Evolutionary conservation across 352 stramenopile species (phyloP).

Genomic region (Phytopythium chamaehyphon): DNA sequence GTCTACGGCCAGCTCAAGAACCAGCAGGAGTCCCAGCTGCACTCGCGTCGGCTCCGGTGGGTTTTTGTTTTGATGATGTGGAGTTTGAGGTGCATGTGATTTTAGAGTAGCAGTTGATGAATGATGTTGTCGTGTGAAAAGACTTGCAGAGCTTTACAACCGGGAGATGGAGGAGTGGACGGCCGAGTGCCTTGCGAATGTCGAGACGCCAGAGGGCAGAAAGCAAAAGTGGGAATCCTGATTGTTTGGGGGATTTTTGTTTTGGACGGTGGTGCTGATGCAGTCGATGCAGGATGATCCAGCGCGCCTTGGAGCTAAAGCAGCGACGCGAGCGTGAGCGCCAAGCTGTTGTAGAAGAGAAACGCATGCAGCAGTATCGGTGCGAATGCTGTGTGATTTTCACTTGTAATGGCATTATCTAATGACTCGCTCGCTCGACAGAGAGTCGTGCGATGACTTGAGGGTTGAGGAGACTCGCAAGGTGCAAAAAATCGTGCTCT

Average conservation of each 20-base stretch:
- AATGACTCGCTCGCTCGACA: constrained; percentile 7
- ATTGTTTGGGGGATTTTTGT: too few species aligned
- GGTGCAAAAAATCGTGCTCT: constrained; percentile 48
- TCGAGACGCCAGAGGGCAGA: constrained; percentile 74
- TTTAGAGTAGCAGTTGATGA: not conserved
- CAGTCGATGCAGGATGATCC: constrained; percentile 51
- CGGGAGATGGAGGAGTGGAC: constrained; percentile 75
- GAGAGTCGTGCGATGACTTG: constrained; percentile 64
- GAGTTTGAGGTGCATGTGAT: not conserved
- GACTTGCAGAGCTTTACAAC: constrained; percentile 71
- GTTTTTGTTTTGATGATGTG: not conserved
- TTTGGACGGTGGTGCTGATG: too few species aligned
- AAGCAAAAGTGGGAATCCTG: constrained; percentile 75
- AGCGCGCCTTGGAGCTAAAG: constrained; percentile 68
- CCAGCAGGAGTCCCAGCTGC: constrained; percentile 70
- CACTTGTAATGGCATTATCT: not conserved
- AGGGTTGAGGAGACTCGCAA: constrained; percentile 65
- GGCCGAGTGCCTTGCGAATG: constrained; percentile 51
- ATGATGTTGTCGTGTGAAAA: constrained; percentile 8
- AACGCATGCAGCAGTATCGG: constrained; percentile 72
- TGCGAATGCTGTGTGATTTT: constrained; percentile 10
- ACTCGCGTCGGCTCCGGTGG: constrained; percentile 50
- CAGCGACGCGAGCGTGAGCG: constrained; percentile 55
- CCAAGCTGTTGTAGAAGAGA: constrained; percentile 62
- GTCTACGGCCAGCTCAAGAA: constrained; percentile 54